Evolutionary conservation across 2,329 filamentous ascomycete genomes (phyloP), one percentile per base, ranked within the genome.

Genomic region (Mollisiaceae sp.): DNA sequence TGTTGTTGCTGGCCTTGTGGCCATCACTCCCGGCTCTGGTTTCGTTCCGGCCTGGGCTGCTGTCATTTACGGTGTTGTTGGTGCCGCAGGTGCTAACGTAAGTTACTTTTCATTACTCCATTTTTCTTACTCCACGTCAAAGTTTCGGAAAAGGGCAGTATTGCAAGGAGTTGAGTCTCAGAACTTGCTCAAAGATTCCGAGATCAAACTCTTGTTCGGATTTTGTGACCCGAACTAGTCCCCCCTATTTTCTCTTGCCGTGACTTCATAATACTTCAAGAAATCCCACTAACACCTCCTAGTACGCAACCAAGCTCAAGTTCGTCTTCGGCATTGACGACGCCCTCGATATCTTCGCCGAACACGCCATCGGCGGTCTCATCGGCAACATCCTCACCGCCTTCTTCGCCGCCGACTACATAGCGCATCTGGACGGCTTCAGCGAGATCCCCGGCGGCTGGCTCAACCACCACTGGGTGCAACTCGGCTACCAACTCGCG

Each of bases 281-380:
- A 32, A 18, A n/a, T 32, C 43, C 35, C 38, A 61, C 61, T 61
- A 57, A 66, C 61, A n/a, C 39, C 9, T 20, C 20, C 15, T 32
- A 67, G 65, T 96, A 95, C 75, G 93, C 91, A 38, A 97, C 93
- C 20, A 95, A 97, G 81, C 84, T 97, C 74, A 97, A 97, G 81
- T 96, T 94, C 78, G 80, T 93, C 66, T 81, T 96, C 59, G 83
- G 85, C 63, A 89, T 94, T 71, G 93, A 97, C 74, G 93, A 97
- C 73, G 91, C 92, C 3, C 85, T 97, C 61, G 93, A 97, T 78
- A 96, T 95, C 77, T 95, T 94, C 74, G 92, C 92, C 22, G 91
- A 93, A 12, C 92, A 95, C 76, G 91, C 84, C 58, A 82, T 95
- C 60, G 92, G 92, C 59, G 92, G 92, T 55, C 77, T 94, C 15